Evolutionary conservation across 2,329 filamentous ascomycete genomes (phyloP).

Genomic region (Alternaria dauci): DNA sequence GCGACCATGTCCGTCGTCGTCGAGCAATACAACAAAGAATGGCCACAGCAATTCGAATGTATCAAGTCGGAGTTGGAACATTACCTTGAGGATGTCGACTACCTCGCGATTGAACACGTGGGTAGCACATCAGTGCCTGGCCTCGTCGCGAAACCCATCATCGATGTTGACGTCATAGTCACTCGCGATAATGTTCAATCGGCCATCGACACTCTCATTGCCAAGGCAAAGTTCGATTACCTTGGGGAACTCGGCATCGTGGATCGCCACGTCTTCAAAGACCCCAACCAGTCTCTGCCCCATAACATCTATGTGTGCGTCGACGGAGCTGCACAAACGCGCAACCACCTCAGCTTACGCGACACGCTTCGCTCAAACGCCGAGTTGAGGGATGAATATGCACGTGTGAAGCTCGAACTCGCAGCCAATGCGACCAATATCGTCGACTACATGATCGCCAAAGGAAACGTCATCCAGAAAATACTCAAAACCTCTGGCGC

Average conservation of each 20-base stretch:
- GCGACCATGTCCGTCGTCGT: constrained; percentile 32
- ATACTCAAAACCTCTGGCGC: constrained; percentile 25
- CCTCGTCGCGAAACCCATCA: constrained; percentile 49
- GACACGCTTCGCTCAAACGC: constrained; percentile 43
- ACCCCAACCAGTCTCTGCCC: constrained; percentile 36
- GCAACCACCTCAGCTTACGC: constrained; percentile 53
- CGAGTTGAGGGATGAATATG: constrained; percentile 44
- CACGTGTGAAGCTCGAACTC: constrained; percentile 30
- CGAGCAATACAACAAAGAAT: constrained; percentile 39
- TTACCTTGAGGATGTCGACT: constrained; percentile 21
- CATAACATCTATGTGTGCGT: constrained; percentile 52
- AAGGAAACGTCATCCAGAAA: constrained; percentile 29
- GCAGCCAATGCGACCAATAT: constrained; percentile 29
- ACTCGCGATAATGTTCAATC: constrained; percentile 32
- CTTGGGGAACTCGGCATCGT: constrained; percentile 48
- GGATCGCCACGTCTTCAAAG: constrained; percentile 48
- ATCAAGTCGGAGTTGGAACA: constrained; percentile 29
- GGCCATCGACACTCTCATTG: constrained; percentile 42
- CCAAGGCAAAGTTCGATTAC: constrained; percentile 45
- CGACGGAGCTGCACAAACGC: constrained; percentile 42
- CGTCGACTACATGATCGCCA: constrained; percentile 34
- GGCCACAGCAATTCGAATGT: constrained; percentile 37
- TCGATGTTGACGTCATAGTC: constrained; percentile 50
- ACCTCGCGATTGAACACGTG: constrained; percentile 48
- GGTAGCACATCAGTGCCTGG: constrained; percentile 50